phyloP scores from a whole-genome alignment of 2,329 filamentous ascomycete species.

The Sarocladiaceae sp. region DNA sequence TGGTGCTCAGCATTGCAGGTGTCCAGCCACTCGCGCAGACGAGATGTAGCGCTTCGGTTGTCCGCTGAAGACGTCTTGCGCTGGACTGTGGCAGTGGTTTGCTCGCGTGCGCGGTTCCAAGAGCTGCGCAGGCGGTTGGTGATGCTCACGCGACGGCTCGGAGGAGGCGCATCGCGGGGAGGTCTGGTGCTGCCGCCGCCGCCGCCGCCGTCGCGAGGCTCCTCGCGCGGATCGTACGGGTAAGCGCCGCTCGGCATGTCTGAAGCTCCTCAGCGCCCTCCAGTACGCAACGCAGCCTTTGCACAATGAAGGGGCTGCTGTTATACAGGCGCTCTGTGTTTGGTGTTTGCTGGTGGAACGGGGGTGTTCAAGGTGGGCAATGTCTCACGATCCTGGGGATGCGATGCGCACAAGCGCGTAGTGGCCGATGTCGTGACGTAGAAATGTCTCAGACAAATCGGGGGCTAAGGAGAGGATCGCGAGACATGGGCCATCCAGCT shows the following conservation, averaged over 20 bases:
- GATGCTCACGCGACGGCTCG: slow-evolving; percentile 34
- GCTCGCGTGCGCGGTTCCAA: slow-evolving; percentile 25
- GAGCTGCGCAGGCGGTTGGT: slow-evolving; percentile 31
- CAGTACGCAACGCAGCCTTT: background rate
- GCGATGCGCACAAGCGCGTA: background rate
- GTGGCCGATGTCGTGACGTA: background rate
- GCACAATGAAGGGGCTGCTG: too few species aligned
- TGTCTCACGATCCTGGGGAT: slow-evolving; percentile 5
- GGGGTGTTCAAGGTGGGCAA: slow-evolving; percentile 4
- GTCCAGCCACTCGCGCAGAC: slow-evolving; percentile 37
- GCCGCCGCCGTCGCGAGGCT: background rate
- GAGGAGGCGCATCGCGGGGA: slow-evolving; percentile 16
- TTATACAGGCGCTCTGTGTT: background rate
- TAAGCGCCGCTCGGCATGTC: slow-evolving; percentile 6
- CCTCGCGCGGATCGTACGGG: slow-evolving; percentile 2
- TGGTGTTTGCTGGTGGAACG: background rate
- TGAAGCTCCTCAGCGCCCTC: background rate
- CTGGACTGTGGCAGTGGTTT: slow-evolving; percentile 19
- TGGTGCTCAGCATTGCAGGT: slow-evolving; percentile 35
- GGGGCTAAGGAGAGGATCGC: background rate
- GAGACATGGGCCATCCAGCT: background rate
- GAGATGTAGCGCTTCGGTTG: slow-evolving; percentile 28
- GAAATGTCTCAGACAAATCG: background rate
- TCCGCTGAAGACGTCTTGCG: slow-evolving; percentile 25
- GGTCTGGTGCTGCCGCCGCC: background rate